Evolutionary conservation across 1,139 yeast species (phyloP).

Genomic region (Oligophagozyma castellii): DNA sequence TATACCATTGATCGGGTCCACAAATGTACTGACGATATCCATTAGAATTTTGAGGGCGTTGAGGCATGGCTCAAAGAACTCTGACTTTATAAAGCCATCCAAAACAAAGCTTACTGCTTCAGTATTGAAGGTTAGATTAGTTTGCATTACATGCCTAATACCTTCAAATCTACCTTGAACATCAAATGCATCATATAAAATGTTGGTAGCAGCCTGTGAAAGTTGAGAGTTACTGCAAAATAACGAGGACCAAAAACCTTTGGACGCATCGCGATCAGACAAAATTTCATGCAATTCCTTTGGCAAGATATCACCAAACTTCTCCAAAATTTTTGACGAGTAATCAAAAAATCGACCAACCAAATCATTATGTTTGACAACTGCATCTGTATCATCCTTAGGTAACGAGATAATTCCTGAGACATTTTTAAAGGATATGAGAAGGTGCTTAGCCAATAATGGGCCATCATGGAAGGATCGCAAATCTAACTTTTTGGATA

Average conservation of each 20-base stretch:
- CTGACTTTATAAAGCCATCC: slow-evolving; percentile 32
- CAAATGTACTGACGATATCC: slow-evolving; percentile 54
- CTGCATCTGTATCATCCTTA: slow-evolving; percentile 8
- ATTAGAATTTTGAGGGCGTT: slow-evolving; percentile 59
- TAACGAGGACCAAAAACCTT: slow-evolving; percentile 58
- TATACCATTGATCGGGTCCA: slow-evolving; percentile 54
- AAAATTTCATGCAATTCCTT: slow-evolving; percentile 31
- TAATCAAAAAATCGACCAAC: slow-evolving; percentile 18
- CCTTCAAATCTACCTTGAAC: slow-evolving; percentile 66
- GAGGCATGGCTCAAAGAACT: slow-evolving; percentile 61
- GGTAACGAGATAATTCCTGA: slow-evolving; percentile 30
- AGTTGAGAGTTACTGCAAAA: slow-evolving; percentile 40
- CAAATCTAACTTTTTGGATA: slow-evolving; percentile 29
- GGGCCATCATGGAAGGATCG: slow-evolving; percentile 30
- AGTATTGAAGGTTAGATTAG: slow-evolving; percentile 32
- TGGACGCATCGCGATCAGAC: slow-evolving; percentile 27
- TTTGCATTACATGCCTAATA: slow-evolving; percentile 37
- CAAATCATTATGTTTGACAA: slow-evolving; percentile 16
- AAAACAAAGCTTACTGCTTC: slow-evolving; percentile 37
- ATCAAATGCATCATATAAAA: slow-evolving; percentile 66
- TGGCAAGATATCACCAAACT: slow-evolving; percentile 33
- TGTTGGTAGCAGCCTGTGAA: slow-evolving; percentile 57
- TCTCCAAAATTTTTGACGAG: slow-evolving; percentile 22
- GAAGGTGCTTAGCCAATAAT: slow-evolving; percentile 28
- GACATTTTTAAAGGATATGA: slow-evolving; percentile 32